A percentile compares a stretch with the other conserved stretches of the same genome.
Conservation (phyloP, 345 rosid genomes). For the Xanthoceras sorbifolium region DNA sequence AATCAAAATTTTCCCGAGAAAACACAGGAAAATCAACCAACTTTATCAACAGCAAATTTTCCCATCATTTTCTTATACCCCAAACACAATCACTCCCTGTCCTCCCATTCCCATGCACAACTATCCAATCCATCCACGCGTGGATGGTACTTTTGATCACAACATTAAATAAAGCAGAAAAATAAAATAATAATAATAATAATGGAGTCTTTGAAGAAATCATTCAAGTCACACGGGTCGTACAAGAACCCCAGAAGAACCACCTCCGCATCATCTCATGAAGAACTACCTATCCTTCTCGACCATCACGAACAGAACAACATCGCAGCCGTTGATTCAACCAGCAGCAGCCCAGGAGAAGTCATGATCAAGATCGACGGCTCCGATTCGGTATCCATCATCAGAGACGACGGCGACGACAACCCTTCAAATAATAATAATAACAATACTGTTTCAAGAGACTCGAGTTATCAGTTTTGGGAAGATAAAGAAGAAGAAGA, state of each 20-base stretch:
- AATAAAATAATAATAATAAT: too few species aligned
- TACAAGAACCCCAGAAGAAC: slow-evolving; percentile 36
- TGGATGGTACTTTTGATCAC: neutral
- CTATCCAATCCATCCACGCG: neutral
- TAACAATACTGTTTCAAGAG: slow-evolving; percentile 25
- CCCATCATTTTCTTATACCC: neutral
- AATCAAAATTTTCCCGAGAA: neutral
- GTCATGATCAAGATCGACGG: slow-evolving; percentile 12
- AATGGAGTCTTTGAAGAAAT: slow-evolving; percentile 46
- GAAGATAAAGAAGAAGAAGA: slow-evolving; percentile 16
- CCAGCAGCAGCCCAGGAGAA: neutral
- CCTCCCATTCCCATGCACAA: neutral
- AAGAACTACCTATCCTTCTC: slow-evolving; percentile 58
- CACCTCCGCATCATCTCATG: slow-evolving; percentile 24
- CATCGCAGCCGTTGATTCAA: neutral
- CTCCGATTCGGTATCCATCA: neutral
- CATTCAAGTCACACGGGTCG: slow-evolving; percentile 52
- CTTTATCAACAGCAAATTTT: neutral
- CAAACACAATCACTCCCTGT: too few species aligned
- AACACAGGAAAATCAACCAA: neutral
- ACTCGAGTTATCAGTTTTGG: slow-evolving; percentile 45
- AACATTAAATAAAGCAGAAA: neutral
- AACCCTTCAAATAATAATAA: neutral
- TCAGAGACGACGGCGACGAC: neutral
- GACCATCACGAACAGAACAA: slow-evolving; percentile 22